phyloP scores from a whole-genome alignment of 305 asterid species.

The Rubia balearica region DNA sequence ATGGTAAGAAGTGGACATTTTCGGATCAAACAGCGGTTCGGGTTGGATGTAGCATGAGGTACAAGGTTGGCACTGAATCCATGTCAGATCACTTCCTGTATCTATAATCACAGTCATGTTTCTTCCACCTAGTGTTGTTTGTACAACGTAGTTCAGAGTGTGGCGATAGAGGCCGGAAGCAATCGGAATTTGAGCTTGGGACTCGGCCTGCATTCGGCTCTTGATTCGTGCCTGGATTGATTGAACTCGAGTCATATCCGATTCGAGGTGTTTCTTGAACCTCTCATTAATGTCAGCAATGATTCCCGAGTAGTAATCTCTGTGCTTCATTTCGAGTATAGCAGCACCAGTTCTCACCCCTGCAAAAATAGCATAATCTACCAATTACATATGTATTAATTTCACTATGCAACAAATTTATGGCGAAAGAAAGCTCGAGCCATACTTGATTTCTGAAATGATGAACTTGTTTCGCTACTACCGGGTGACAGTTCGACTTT shows the following conservation, averaged over 20 bases:
- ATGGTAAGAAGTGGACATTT: slow-evolving; percentile 46
- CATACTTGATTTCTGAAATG: slow-evolving; percentile 47
- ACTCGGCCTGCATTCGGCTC: slow-evolving; percentile 22
- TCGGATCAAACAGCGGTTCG: slow-evolving; percentile 69
- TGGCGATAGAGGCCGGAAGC: slow-evolving; percentile 56
- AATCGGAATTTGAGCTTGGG: slow-evolving; percentile 45
- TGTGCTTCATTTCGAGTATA: slow-evolving; percentile 64
- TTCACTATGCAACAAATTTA: background rate
- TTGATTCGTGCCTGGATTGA: slow-evolving; percentile 51
- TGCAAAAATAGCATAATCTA: slow-evolving; percentile 20
- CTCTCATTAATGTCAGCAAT: slow-evolving; percentile 25
- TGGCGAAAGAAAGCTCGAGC: background rate
- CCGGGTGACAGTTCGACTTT: slow-evolving; percentile 23
- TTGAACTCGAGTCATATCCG: slow-evolving; percentile 44
- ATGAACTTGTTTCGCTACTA: slow-evolving; percentile 17
- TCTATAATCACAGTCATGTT: slow-evolving; percentile 68
- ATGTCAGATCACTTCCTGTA: slow-evolving; percentile 78
- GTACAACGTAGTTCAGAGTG: slow-evolving; percentile 69
- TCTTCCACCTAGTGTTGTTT: slow-evolving; percentile 46
- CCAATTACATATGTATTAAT: background rate
- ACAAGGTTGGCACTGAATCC: slow-evolving; percentile 92
- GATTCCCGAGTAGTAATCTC: slow-evolving; percentile 33
- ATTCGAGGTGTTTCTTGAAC: slow-evolving; percentile 27
- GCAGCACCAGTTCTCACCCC: slow-evolving; percentile 58
- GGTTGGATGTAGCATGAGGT: slow-evolving; percentile 59